These are phyloP conservation scores for Teratosphaeria zuluensis DNA, from an alignment of 2,329 filamentous ascomycete genomes.

Conservation along the genomic window DNA sequence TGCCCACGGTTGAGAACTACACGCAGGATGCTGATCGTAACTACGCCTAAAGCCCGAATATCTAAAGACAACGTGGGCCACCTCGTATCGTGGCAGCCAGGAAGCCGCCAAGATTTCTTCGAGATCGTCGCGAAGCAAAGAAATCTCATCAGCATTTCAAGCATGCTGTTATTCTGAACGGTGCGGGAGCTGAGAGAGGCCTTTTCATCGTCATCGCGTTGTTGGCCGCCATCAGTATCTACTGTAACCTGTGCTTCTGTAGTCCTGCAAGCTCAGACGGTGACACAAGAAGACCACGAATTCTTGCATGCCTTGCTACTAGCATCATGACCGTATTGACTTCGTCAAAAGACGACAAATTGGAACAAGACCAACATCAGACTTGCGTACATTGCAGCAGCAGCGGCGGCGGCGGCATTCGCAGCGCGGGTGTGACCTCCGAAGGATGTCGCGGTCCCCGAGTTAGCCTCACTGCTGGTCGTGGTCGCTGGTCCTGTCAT, in stretches of 20 bases:
- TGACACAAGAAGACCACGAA: too few species aligned
- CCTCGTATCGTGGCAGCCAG: too few species aligned
- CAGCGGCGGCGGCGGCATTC: not conserved
- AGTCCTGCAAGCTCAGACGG: too few species aligned
- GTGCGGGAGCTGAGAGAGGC: too few species aligned
- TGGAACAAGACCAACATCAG: not conserved
- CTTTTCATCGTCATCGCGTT: too few species aligned
- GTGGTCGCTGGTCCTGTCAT: not conserved
- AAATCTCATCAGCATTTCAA: too few species aligned
- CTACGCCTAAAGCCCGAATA: slow-evolving; percentile 6
- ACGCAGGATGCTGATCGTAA: slow-evolving; percentile 12
- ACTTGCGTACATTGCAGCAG: not conserved
- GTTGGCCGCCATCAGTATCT: too few species aligned
- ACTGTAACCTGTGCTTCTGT: too few species aligned
- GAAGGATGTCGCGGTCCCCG: not conserved
- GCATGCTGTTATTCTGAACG: too few species aligned
- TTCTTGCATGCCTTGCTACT: not conserved
- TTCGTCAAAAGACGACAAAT: not conserved
- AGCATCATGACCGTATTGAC: not conserved
- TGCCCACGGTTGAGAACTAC: slow-evolving; percentile 9
- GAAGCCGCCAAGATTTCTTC: too few species aligned
- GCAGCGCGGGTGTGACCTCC: not conserved
- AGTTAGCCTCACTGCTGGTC: not conserved
- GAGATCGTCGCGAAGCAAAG: too few species aligned
- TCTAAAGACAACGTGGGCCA: not conserved